Base-by-base conservation (phyloP, 176 grass and related monocot genomes). In the Triticum turgidum region DNA sequence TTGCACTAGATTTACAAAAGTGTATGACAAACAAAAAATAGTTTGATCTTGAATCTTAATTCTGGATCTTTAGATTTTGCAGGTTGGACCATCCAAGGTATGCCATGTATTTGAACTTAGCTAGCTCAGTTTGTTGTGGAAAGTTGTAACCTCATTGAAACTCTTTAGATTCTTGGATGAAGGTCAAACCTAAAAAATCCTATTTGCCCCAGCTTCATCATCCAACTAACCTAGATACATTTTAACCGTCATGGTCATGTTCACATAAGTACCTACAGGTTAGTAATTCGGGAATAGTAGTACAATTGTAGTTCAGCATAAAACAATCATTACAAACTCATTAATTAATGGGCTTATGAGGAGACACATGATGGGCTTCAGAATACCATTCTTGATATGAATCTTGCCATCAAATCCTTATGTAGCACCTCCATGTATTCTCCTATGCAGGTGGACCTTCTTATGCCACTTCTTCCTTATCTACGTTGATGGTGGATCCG, bases 91-190 rank as follows among this genome's bases (percentile, higher is more conserved):
- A 73, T 72, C 41, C 58, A 65, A 83, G 39, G 3, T 44, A 30
- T 73, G 8, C 30, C 39, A 12, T 32, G 80, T 90, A 83, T 87
- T 66, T 78, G 73, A 87, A 83, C 21, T 70, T 32, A 18, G 56
- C 52, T 69, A 8, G 33, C 66, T 15, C 17, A 69, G 2, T 37
- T 32, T 7, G 39, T 13, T 33, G 66, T 22, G 56, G 75, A 39
- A 17, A 80, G 58, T 14, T 5, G 14, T 85, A 76, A 67, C 8
- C 42, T 80, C 24, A 85, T 10, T 37, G 56, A 13, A 87, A 64
- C 58, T 45, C 9, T 59, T 66, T 13, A 72, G 35, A 6, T n/a
- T 41, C 20, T 72, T 72, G 37, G 69, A 72, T 42, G 5, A 21
- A 41, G n/a, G 21, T 1, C 37, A 42, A 24, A 72, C 69, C 11